Base-by-base conservation (phyloP, 495 filamentous ascomycete species). In the Tuber magnatum region DNA sequence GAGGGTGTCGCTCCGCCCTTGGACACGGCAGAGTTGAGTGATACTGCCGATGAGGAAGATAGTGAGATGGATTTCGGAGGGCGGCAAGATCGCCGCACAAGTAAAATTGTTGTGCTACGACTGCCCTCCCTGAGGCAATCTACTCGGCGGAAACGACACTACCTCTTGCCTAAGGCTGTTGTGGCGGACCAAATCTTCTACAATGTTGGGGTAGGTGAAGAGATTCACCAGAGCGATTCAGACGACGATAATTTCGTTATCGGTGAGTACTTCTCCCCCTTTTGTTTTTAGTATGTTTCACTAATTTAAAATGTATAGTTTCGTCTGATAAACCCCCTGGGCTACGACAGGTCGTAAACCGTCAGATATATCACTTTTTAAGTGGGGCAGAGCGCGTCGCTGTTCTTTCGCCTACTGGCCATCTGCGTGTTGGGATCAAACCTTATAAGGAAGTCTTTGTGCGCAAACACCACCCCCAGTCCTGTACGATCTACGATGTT, bases 381-480 rank as follows among this genome's bases (percentile, higher is more conserved):
- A 76, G 48, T 16, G 39, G 48, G 32, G 68, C 73, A 10, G 68
- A 74, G 22, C 69, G 48, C 2, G 56, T 68, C 5, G 65, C 70
- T 38, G 70, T 39, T 7, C 48, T 70, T 18, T 65, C 56, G 65
- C 9, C 38, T 32, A 71, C 70, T 40, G 80, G 77, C 32, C 80
- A 76, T 39, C 56, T 78, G 22, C 80, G 81, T 44, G 48, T 61
- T 35, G 81, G 51, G 3, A 51, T 80, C 18, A 82, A 82, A 69
- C 76, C 76, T 22, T 82, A 82, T 56, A 70, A 51, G 40, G 42
- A 76, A 3, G 32, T 35, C 12, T 74, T 76, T n/a, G 74, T 82
- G 14, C 72, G 61, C 18, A 82, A 81, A 40, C 78, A 82, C 48
- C 65, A 79, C 39, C 72, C 74, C 24, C 81, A 82, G 69, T 76